Conservation (phyloP, 1,139 yeast species). For the Lodderomyces elongisporus region DNA sequence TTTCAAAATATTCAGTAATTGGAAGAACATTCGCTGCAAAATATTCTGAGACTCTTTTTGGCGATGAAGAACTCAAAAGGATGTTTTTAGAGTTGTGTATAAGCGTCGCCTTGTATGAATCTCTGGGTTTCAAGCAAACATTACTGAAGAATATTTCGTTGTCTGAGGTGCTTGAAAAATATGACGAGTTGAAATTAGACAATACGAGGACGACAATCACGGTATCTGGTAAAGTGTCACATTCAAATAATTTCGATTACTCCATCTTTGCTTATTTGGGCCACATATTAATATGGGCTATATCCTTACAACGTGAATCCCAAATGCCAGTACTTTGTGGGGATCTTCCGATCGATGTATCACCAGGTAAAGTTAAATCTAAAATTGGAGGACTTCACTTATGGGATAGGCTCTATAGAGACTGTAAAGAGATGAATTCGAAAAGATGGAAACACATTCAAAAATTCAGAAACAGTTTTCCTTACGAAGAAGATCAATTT, state of each 20-base stretch:
- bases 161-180: slow-evolving; percentile 27
- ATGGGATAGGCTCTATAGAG: slow-evolving; percentile 40
- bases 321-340: slow-evolving; percentile 15
- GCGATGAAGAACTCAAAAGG: slow-evolving; percentile 19
- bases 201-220: slow-evolving; percentile 35
- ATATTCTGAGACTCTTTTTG: slow-evolving; percentile 26
- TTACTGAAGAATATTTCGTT: slow-evolving; percentile 24
- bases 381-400: slow-evolving; percentile 40
- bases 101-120: slow-evolving; percentile 36
- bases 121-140: slow-evolving; percentile 33
- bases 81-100: slow-evolving; percentile 31
- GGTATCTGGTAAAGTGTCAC: slow-evolving; percentile 29
- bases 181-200: slow-evolving; percentile 31
- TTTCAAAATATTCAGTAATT: slow-evolving; percentile 29
- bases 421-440: slow-evolving; percentile 32
- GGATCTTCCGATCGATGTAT: slow-evolving; percentile 16
- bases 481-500: slow-evolving; percentile 42
- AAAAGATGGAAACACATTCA: slow-evolving; percentile 45
- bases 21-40: slow-evolving; percentile 25
- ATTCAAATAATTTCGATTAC: slow-evolving; percentile 38
- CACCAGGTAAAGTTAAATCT: slow-evolving; percentile 12
- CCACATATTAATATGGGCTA: slow-evolving; percentile 39
- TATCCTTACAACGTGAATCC: slow-evolving; percentile 21
- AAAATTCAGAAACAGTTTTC: slow-evolving; percentile 35
- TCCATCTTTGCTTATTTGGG: slow-evolving; percentile 38